A percentile compares a stretch with the other conserved stretches of the same genome.
Conservation (phyloP, 345 rosid species). For the Linum usitatissimum region DNA sequence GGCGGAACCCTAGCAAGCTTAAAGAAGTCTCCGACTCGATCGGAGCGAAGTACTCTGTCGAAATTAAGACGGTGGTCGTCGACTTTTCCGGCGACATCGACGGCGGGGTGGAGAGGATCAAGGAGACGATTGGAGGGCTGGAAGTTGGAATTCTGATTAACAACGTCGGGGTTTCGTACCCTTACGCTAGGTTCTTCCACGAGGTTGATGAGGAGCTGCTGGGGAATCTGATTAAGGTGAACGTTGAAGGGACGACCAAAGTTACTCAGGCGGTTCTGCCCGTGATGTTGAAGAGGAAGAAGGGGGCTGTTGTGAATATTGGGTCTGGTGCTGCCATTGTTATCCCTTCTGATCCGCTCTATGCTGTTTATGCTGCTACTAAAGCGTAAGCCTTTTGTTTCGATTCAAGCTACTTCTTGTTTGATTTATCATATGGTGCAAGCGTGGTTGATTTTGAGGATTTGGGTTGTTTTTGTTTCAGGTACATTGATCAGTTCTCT, state of each 20-base stretch:
- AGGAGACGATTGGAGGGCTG: slow-evolving; percentile 54
- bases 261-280: slow-evolving; percentile 77
- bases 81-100: slow-evolving; percentile 82
- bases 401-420: no score
- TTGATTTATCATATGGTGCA: background rate
- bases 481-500: slow-evolving; percentile 88
- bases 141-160: slow-evolving; percentile 81
- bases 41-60: slow-evolving; percentile 32
- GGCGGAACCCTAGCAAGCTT: slow-evolving; percentile 59
- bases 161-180: slow-evolving; percentile 87
- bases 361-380: slow-evolving; percentile 79
- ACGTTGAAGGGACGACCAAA: slow-evolving; percentile 87
- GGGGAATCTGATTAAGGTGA: slow-evolving; percentile 53
- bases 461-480: slow-evolving; percentile 14
- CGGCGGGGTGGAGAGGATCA: slow-evolving; percentile 54
- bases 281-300: slow-evolving; percentile 75
- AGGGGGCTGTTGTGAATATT: slow-evolving; percentile 82
- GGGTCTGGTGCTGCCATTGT: slow-evolving; percentile 91
- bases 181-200: slow-evolving; percentile 87
- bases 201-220: slow-evolving; percentile 69
- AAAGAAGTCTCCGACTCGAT: slow-evolving; percentile 55
- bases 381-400: slow-evolving; percentile 49
- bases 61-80: slow-evolving; percentile 62
- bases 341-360: slow-evolving; percentile 92
- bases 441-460: background rate